phyloP scores from a whole-genome alignment of 768 basidiomycete genomes.

The Tulasnella sp. region DNA sequence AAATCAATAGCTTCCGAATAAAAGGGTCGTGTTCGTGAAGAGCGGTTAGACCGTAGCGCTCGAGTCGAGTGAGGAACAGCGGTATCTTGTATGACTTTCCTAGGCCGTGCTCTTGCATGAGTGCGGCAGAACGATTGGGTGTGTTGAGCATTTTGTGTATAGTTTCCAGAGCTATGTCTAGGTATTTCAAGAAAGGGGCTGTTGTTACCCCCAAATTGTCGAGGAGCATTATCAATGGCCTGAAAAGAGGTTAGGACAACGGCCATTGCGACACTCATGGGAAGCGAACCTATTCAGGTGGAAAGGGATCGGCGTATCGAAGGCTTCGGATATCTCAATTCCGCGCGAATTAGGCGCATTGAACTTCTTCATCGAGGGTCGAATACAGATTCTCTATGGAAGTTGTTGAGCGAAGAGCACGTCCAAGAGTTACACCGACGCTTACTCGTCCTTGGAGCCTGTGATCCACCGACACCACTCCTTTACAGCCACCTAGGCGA shows the following conservation, averaged over 20 bases:
- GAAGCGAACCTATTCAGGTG: constrained; percentile 57
- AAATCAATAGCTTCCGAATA: constrained; percentile 42
- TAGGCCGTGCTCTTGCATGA: constrained; percentile 40
- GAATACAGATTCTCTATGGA: constrained; percentile 48
- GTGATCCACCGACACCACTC: constrained; percentile 57
- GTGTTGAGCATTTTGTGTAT: constrained; percentile 51
- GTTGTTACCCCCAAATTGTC: constrained; percentile 58
- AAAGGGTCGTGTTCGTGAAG: constrained; percentile 32
- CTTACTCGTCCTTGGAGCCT: constrained; percentile 34
- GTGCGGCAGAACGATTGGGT: constrained; percentile 33
- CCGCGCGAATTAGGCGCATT: constrained; percentile 33
- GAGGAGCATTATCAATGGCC: constrained; percentile 62
- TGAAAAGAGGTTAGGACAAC: constrained; percentile 23
- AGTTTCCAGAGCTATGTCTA: constrained; percentile 43
- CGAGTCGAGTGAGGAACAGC: constrained; percentile 39
- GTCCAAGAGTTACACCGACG: too few relatives aligned
- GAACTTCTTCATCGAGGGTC: constrained; percentile 70
- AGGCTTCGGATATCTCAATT: constrained; percentile 61
- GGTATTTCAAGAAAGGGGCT: constrained; percentile 31
- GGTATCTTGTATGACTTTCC: constrained; percentile 39
- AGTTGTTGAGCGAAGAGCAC: too few relatives aligned
- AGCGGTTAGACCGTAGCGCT: constrained; percentile 35
- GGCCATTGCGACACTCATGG: too few relatives aligned
- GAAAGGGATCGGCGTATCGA: constrained; percentile 45
- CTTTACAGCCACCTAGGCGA: constrained; percentile 77